phyloP scores from a whole-genome alignment of 306 rosid genomes.

The Rosa lucieae region DNA sequence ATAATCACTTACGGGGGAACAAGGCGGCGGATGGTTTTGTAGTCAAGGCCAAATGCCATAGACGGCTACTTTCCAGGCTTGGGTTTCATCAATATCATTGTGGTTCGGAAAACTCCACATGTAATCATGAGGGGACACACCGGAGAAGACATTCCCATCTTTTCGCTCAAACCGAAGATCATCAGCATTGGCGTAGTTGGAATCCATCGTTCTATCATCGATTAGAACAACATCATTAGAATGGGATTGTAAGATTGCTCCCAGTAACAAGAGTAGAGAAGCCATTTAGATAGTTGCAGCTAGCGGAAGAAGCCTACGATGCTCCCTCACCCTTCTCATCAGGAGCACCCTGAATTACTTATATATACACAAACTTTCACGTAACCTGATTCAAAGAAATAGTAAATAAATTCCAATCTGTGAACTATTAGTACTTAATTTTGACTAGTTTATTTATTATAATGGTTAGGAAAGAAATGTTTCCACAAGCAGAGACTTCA shows the following conservation, averaged over 20 bases:
- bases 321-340: background rate
- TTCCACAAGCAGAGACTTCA: background rate
- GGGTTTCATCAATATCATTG: background rate
- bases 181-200: background rate
- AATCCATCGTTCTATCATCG: background rate
- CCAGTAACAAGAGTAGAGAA: constrained; percentile 7
- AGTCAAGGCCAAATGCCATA: constrained; percentile 5
- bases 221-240: background rate
- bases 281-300: background rate
- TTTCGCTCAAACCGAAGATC: background rate
- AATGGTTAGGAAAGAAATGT: background rate
- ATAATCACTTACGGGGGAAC: background rate
- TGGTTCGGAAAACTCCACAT: background rate
- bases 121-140: background rate
- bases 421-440: background rate
- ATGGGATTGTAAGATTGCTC: background rate
- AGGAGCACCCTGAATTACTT: background rate
- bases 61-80: background rate
- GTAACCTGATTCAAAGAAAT: no score
- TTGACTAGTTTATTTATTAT: background rate
- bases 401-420: no score
- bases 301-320: background rate
- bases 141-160: background rate
- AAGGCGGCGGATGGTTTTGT: background rate
- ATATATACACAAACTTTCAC: background rate